phyloP scores from a whole-genome alignment of 169 alveolate species.

The Plasmodium vivax region DNA sequence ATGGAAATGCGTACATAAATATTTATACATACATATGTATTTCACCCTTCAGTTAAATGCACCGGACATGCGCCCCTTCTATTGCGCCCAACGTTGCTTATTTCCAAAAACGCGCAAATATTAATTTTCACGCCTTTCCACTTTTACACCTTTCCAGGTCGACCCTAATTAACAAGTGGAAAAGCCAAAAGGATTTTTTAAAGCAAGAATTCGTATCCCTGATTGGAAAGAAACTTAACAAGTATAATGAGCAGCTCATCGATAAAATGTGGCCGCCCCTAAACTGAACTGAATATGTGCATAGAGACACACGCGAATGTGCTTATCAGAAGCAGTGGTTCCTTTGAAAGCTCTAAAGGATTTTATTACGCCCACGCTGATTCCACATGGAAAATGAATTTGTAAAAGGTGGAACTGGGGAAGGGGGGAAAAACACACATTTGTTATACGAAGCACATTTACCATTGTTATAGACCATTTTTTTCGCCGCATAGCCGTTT shows the following conservation, averaged over 20 bases:
- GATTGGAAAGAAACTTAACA: conserved; percentile 29
- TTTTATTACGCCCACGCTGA: background rate
- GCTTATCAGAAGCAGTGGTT: background rate
- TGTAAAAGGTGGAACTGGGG: background rate
- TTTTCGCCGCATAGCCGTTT: background rate
- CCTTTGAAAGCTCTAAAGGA: background rate
- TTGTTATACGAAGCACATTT: background rate
- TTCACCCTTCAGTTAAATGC: background rate
- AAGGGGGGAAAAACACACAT: background rate
- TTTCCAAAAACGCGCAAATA: background rate
- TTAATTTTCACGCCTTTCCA: background rate
- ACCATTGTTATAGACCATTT: background rate
- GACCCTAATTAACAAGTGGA: conserved; percentile 54
- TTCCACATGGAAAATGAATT: background rate
- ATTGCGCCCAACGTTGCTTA: background rate
- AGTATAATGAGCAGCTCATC: conserved; percentile 3
- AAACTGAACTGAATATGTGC: background rate
- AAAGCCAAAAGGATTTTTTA: conserved; percentile 15
- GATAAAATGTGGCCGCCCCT: conserved; percentile 58
- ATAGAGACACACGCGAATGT: background rate
- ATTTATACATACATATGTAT: background rate
- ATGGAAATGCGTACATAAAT: background rate
- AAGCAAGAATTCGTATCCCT: conserved; percentile 52
- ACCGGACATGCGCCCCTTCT: background rate
- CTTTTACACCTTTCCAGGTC: conserved; percentile 29